Evolutionary conservation across 2,329 filamentous ascomycete species (phyloP), one percentile per base, ranked within the genome.

Genomic region (Talaromyces marneffei): DNA sequence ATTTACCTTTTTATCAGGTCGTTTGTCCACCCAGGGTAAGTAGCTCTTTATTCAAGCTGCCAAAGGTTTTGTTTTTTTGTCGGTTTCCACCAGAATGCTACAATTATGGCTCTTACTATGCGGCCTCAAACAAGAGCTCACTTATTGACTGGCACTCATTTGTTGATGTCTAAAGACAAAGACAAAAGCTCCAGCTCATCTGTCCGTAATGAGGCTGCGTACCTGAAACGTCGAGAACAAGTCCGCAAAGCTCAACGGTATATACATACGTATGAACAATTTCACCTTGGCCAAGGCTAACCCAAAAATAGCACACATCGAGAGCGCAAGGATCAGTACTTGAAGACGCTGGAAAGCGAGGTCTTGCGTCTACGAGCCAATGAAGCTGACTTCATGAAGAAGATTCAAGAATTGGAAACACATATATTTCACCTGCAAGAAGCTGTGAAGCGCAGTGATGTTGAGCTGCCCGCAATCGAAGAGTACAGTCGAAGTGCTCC

Each of bases 251-350:
- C 74, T 8, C 74, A 76, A 61, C 68, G 65, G 70, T 72, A 68
- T 20, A 14, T 18, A 18, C 46, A 14, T 52, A 3, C 2, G 2
- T 9, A 20, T 16, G 20, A 0, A 9, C 3, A 48, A 33, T 29
- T 35, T n/a, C 14, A 3, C 31, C 53, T 27, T 46, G 27, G 46
- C 27, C 18, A 48, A 14, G 10, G n/a, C 69, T 42, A 71, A 70
- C 40, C 7, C 10, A 8, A 29, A 10, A 61, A 59, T 71, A 96
- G 94, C 71, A 97, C 93, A n/a, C 94, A 99, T 76, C 91, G 94
- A 60, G 93, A 97, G 78, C 87, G 94, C 67, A 97, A 97, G 74
- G 94, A 97, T 76, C 83, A 92, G 68, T 97, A 97, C 74, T 95
- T 97, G 79, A 95, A 95, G 75, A 87, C 90, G 9, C 84, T 97